Conservation (phyloP, 2,329 filamentous ascomycete genomes). For the Penicillium sp. region DNA sequence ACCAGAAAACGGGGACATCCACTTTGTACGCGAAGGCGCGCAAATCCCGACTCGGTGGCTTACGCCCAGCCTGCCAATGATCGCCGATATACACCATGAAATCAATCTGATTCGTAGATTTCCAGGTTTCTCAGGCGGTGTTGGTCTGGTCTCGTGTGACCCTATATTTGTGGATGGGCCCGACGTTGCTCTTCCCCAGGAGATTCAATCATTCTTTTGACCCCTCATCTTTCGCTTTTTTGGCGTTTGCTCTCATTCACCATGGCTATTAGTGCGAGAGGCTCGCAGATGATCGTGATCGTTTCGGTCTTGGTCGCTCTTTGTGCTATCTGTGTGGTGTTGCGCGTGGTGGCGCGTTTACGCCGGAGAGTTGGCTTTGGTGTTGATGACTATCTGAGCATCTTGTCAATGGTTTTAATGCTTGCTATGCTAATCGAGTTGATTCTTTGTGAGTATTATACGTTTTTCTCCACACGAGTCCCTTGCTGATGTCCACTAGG, state of each 20-base stretch:
- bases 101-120: neutral
- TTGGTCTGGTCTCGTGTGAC: neutral
- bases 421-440: conserved; percentile 33
- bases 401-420: conserved; percentile 26
- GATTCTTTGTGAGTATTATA: conserved; percentile 26
- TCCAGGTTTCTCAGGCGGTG: neutral
- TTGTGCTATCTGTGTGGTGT: conserved; percentile 23
- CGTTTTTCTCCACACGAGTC: neutral
- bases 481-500: conserved; percentile 15
- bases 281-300: conserved; percentile 31
- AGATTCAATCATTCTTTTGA: conserved; percentile 14
- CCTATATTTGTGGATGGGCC: conserved; percentile 9
- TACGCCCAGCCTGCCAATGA: neutral
- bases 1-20: conserved; percentile 7
- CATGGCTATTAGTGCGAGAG: conserved; percentile 29
- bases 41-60: neutral
- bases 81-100: neutral
- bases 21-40: conserved; percentile 4
- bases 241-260: conserved; percentile 4
- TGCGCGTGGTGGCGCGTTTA: conserved; percentile 29
- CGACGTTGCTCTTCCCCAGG: conserved; percentile 1
- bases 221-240: conserved; percentile 4
- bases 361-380: conserved; percentile 30
- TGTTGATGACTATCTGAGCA: conserved; percentile 33
- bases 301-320: conserved; percentile 31